Evolutionary conservation across 1,284 basidiomycete genomes (phyloP).

Genomic region (Fomitiporia mediterranea): DNA sequence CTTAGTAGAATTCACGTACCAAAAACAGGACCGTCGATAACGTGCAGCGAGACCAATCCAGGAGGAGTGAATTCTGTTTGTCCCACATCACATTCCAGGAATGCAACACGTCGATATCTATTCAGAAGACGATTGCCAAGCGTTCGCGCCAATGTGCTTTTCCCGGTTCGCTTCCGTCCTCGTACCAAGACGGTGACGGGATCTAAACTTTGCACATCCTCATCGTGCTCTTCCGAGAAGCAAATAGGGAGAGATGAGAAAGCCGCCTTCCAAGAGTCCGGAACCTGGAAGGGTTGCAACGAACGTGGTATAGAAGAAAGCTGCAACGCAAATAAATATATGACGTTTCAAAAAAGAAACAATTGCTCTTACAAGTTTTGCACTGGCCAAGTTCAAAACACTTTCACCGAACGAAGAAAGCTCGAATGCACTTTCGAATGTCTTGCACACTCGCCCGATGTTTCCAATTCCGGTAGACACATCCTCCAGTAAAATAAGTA

Average conservation of each 20-base stretch:
- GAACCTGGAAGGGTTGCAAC: conserved; percentile 4
- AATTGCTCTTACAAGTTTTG: conserved; percentile 3
- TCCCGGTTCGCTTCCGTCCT: conserved; percentile 85
- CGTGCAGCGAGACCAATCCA: conserved; percentile 78
- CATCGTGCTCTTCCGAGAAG: background rate
- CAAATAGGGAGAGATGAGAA: background rate
- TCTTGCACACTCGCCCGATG: conserved; percentile 54
- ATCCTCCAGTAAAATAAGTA: conserved; percentile 52
- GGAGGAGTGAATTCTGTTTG: conserved; percentile 92
- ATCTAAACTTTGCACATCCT: background rate
- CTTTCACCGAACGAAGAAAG: background rate
- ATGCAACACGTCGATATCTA: conserved; percentile 70
- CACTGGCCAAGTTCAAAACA: conserved; percentile 2
- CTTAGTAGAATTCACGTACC: conserved; percentile 41
- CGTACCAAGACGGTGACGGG: conserved; percentile 53
- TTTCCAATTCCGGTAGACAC: conserved; percentile 56
- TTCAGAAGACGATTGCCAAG: conserved; percentile 68
- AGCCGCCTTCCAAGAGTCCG: conserved; percentile 13
- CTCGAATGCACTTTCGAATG: conserved; percentile 54
- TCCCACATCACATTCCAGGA: conserved; percentile 88
- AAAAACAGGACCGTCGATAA: conserved; percentile 65
- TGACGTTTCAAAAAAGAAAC: background rate
- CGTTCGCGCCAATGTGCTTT: conserved; percentile 81
- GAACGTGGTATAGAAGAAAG: background rate
- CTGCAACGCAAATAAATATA: conserved; percentile 3